These are phyloP conservation scores for Trapa bicornis DNA, from an alignment of 345 rosid genomes.

Conservation along the genomic window DNA sequence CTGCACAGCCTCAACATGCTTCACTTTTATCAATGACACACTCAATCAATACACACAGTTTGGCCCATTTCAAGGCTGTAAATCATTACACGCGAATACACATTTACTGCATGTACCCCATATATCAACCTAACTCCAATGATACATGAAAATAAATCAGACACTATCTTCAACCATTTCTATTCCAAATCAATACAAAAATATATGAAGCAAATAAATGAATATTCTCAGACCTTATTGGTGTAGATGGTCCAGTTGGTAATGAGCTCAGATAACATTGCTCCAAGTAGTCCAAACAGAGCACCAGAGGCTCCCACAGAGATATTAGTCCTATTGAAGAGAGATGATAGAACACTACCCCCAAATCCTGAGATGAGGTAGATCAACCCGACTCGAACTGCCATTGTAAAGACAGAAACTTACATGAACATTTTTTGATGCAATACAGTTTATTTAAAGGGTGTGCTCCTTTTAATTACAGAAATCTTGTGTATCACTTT, in stretches of 20 bases:
- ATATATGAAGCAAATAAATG: neutral
- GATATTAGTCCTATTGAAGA: constrained; percentile 54
- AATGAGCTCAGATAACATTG: constrained; percentile 89
- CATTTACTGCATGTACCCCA: too few relatives aligned
- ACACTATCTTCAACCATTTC: too few relatives aligned
- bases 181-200: neutral
- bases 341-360: constrained; percentile 71
- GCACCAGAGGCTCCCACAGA: constrained; percentile 99
- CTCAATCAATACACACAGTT: neutral
- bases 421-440: neutral
- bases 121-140: neutral
- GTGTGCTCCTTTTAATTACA: neutral
- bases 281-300: constrained; percentile 92
- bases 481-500: too few relatives aligned
- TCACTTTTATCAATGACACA: neutral
- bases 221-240: constrained; percentile 49
- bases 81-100: neutral
- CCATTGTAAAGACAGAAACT: neutral
- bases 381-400: constrained; percentile 61
- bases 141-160: neutral
- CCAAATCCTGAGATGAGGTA: constrained; percentile 88
- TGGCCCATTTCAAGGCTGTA: neutral
- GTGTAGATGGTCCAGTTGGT: constrained; percentile 93
- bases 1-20: neutral
- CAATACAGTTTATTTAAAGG: neutral